Percentiles rank a stretch among this genome's conserved stretches.
phyloP scores from a whole-genome alignment of 768 basidiomycete species.

The Panellus pusillus region DNA sequence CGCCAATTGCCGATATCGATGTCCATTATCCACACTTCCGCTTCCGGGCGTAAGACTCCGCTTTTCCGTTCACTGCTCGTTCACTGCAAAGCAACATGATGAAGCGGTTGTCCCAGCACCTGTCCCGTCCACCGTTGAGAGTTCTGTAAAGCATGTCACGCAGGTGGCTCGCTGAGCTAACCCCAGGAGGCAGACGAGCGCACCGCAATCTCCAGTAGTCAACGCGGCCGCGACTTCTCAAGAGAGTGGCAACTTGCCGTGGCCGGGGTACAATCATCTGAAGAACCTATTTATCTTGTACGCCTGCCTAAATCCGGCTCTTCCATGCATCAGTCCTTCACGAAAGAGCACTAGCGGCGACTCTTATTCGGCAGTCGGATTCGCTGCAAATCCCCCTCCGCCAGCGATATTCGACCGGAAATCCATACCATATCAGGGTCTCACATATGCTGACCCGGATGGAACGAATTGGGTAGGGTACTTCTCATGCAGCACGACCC shows the following conservation, averaged over 20 bases:
- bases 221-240: background rate
- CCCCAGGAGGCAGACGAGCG: background rate
- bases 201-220: background rate
- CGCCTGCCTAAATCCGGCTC: slow-evolving; percentile 27
- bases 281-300: slow-evolving; percentile 55
- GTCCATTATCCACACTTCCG: too few relatives aligned
- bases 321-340: background rate
- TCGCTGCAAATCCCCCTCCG: slow-evolving; percentile 19
- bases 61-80: too few relatives aligned
- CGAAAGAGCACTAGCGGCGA: slow-evolving; percentile 47
- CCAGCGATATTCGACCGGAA: slow-evolving; percentile 47
- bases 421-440: slow-evolving; percentile 50
- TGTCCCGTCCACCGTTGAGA: background rate
- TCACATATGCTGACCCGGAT: slow-evolving; percentile 45
- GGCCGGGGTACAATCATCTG: slow-evolving; percentile 45
- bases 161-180: background rate
- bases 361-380: slow-evolving; percentile 53
- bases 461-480: slow-evolving; percentile 65
- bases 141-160: background rate
- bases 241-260: slow-evolving; percentile 21
- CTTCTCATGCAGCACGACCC: slow-evolving; percentile 46
- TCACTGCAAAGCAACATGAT: too few relatives aligned
- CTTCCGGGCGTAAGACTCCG: too few relatives aligned
- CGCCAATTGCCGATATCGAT: too few relatives aligned
- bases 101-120: background rate